phyloP scores from a whole-genome alignment of 2,329 filamentous ascomycete genomes.

The Arthrinium phaeospermum region DNA sequence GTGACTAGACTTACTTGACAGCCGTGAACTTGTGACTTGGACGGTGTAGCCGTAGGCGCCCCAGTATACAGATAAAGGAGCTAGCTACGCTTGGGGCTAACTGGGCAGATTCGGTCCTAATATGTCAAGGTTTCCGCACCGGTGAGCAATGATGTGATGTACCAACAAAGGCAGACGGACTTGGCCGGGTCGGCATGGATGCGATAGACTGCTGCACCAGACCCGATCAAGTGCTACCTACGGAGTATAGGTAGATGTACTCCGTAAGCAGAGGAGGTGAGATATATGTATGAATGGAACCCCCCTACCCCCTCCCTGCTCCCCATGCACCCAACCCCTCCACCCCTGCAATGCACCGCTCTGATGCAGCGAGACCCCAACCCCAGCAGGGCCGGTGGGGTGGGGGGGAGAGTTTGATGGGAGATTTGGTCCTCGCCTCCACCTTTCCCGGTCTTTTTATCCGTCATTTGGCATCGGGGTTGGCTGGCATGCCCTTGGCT shows the following conservation, averaged over 20 bases:
- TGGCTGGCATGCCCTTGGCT: background rate
- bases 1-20: background rate
- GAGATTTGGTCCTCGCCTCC: background rate
- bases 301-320: background rate
- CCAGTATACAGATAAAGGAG: background rate
- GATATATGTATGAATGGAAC: background rate
- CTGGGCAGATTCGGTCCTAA: background rate
- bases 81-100: background rate
- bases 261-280: background rate
- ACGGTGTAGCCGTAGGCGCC: background rate
- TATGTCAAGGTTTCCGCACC: slow-evolving; percentile 3
- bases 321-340: background rate
- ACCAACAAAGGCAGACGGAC: background rate
- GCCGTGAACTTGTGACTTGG: background rate
- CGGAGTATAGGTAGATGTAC: too few relatives aligned
- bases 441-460: slow-evolving; percentile 8
- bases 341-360: background rate
- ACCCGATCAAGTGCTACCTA: background rate
- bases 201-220: background rate
- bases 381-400: background rate
- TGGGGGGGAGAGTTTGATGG: background rate
- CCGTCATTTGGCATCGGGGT: background rate
- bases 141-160: background rate
- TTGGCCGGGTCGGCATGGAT: background rate
- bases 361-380: background rate